Conservation (phyloP, 192 early-diverging fungal genomes). For the Mortierella hygrophila region DNA sequence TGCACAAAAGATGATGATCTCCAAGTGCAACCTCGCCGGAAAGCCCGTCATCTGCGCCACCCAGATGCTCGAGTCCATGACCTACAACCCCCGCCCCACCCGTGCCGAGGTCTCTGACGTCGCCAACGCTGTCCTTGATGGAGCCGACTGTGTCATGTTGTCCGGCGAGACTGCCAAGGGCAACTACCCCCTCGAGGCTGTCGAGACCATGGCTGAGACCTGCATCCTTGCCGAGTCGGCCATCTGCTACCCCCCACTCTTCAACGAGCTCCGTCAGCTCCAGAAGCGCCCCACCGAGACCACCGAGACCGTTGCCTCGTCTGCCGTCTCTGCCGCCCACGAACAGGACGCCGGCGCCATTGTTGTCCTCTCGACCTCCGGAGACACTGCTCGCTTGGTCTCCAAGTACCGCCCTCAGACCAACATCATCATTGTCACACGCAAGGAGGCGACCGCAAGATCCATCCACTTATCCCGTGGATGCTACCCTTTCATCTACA, state of each 20-base stretch:
- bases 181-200: constrained; percentile 87
- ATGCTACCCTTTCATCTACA: constrained; percentile 84
- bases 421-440: constrained; percentile 94
- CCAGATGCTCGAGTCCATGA: constrained; percentile 98
- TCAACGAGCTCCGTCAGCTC: constrained; percentile 86
- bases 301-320: constrained; percentile 93
- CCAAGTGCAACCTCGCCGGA: constrained; percentile 96
- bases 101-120: constrained; percentile 99
- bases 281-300: constrained; percentile 82
- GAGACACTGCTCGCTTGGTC: constrained; percentile 88
- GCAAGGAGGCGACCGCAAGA: constrained; percentile 77
- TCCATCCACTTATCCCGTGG: constrained; percentile 84
- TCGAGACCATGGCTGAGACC: constrained; percentile 94
- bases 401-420: constrained; percentile 95
- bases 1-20: constrained; percentile 98
- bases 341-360: constrained; percentile 89
- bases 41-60: constrained; percentile 98
- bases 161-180: constrained; percentile 99
- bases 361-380: constrained; percentile 92
- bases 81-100: constrained; percentile 95
- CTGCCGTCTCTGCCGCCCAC: constrained; percentile 87
- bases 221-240: constrained; percentile 93
- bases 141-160: constrained; percentile 99
- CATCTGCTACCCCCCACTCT: constrained; percentile 95
- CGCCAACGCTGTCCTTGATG: constrained; percentile 97